phyloP scores from a whole-genome alignment of 2,329 filamentous ascomycete genomes.

The Monilinia laxa region DNA sequence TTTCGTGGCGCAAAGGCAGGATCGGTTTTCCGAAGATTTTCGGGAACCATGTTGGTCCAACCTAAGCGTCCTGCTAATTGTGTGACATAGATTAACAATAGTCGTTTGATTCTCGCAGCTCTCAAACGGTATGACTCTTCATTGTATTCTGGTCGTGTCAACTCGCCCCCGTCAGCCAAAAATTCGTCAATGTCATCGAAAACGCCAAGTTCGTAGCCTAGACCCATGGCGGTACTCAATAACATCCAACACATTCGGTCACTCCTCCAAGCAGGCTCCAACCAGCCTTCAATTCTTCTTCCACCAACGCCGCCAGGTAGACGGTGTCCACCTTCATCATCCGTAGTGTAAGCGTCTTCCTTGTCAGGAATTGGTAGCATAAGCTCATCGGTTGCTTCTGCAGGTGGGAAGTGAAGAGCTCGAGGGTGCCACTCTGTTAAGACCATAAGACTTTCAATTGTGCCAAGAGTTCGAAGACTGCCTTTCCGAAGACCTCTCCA shows the following conservation, averaged over 20 bases:
- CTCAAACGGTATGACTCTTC: constrained; percentile 76
- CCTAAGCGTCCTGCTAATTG: constrained; percentile 91
- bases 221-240: constrained; percentile 81
- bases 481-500: constrained; percentile 71
- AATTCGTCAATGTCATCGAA: constrained; percentile 85
- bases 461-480: constrained; percentile 84
- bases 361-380: constrained; percentile 60
- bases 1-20: constrained; percentile 52
- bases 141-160: constrained; percentile 64
- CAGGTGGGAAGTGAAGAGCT: constrained; percentile 87
- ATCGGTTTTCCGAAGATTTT: constrained; percentile 58
- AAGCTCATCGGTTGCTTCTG: constrained; percentile 69
- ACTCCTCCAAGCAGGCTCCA: constrained; percentile 91
- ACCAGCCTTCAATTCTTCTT: constrained; percentile 87
- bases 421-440: constrained; percentile 97
- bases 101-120: constrained; percentile 76
- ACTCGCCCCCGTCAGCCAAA: constrained; percentile 56
- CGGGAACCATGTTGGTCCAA: constrained; percentile 90
- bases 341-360: constrained; percentile 45
- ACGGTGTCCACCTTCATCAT: constrained; percentile 46
- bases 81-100: constrained; percentile 87
- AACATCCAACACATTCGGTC: constrained; percentile 99
- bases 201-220: constrained; percentile 91
- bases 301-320: constrained; percentile 65
- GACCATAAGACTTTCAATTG: constrained; percentile 90